phyloP scores from a whole-genome alignment of 1,139 yeast genomes.

The Debaryomyces psychrophilus region DNA sequence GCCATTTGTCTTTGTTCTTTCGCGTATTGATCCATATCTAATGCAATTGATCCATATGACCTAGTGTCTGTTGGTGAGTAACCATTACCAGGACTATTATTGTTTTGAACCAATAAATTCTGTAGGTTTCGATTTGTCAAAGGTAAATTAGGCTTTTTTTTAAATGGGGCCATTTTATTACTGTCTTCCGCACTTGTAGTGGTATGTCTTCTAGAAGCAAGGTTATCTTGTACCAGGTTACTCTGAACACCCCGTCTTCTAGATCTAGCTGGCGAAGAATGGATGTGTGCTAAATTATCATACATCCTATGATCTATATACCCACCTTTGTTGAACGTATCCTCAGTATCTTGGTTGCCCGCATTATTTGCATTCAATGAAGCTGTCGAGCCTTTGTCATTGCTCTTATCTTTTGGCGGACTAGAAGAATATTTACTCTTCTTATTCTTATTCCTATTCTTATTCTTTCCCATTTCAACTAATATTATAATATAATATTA shows the following conservation, averaged over 20 bases:
- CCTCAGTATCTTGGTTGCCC: neutral
- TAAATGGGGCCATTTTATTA: slow-evolving; percentile 7
- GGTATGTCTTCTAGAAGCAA: slow-evolving; percentile 9
- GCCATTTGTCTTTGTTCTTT: slow-evolving; percentile 38
- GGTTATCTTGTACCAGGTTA: neutral
- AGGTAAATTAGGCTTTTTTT: slow-evolving; percentile 27
- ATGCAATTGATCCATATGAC: slow-evolving; percentile 30
- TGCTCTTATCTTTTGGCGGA: neutral
- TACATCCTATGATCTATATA: slow-evolving; percentile 40
- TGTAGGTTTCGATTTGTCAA: slow-evolving; percentile 44
- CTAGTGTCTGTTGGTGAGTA: slow-evolving; percentile 17
- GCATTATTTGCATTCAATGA: slow-evolving; percentile 9
- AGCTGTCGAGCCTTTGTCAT: slow-evolving; percentile 11
- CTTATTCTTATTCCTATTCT: slow-evolving; percentile 3
- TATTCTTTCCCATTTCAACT: slow-evolving; percentile 5
- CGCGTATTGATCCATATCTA: slow-evolving; percentile 45
- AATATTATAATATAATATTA: neutral
- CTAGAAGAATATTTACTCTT: slow-evolving; percentile 3
- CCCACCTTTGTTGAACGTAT: slow-evolving; percentile 21
- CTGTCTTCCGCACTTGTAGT: slow-evolving; percentile 10
- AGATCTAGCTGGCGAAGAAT: slow-evolving; percentile 37
- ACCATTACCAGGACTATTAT: slow-evolving; percentile 14
- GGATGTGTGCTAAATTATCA: slow-evolving; percentile 33
- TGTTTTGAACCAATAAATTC: slow-evolving; percentile 21
- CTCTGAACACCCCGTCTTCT: slow-evolving; percentile 25